phyloP scores from a whole-genome alignment of 2,329 filamentous ascomycete genomes.

The Paecilomyces variotii region DNA sequence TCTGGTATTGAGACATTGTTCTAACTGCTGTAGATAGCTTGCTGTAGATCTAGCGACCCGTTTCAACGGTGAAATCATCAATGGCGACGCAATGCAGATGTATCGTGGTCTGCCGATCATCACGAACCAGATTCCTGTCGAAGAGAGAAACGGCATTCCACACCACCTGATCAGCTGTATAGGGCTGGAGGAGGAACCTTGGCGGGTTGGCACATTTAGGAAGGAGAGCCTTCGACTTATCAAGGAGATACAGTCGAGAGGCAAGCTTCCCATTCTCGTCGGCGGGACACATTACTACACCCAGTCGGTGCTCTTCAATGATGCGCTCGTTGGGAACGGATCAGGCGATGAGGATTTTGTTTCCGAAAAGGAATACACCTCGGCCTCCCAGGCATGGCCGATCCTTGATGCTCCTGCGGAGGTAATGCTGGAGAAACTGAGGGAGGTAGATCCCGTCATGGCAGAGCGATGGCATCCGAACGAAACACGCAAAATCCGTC shows the following conservation, averaged over 20 bases:
- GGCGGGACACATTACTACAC: conserved; percentile 96
- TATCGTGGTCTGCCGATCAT: conserved; percentile 88
- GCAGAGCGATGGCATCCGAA: conserved; percentile 90
- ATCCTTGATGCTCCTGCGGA: conserved; percentile 66
- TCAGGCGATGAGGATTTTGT: conserved; percentile 13
- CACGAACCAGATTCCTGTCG: conserved; percentile 77
- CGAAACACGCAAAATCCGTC: conserved; percentile 78
- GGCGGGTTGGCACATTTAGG: conserved; percentile 74
- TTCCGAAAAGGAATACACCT: conserved; percentile 13
- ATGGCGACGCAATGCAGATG: conserved; percentile 96
- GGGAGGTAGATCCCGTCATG: conserved; percentile 80
- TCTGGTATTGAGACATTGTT: neutral
- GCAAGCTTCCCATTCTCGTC: conserved; percentile 79
- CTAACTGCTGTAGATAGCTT: conserved; percentile 50
- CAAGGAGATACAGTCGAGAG: conserved; percentile 66
- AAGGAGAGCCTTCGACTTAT: conserved; percentile 62
- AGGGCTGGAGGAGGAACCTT: conserved; percentile 65
- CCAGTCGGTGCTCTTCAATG: conserved; percentile 76
- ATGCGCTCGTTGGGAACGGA: conserved; percentile 48
- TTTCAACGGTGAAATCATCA: conserved; percentile 90
- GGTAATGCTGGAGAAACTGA: conserved; percentile 62
- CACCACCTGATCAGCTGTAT: conserved; percentile 85
- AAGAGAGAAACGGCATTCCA: conserved; percentile 70
- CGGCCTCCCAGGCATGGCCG: conserved; percentile 46
- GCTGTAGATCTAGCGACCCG: conserved; percentile 77